Base-by-base conservation (phyloP, 2,329 filamentous ascomycete genomes). In the Verticillium longisporum region DNA sequence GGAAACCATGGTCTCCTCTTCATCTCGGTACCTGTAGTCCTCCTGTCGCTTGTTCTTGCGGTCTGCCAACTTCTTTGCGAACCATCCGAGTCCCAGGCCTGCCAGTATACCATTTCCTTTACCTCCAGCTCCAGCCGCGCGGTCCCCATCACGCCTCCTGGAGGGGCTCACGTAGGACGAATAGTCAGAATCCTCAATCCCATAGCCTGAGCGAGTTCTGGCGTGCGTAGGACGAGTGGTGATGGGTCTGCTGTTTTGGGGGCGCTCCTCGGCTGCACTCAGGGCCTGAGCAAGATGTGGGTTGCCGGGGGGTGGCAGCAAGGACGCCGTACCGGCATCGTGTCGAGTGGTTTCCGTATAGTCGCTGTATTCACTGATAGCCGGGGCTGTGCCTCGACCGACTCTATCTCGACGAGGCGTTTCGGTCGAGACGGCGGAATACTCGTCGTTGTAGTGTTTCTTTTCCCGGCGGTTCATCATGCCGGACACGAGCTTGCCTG, bases 21-120 rank as follows among this genome's bases (percentile, higher is more conserved):
- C 71, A 5, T 80, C 75, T 37, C 69, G 60, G 4, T 75, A 41
- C 7, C 77, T 74, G 45, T 81, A 75, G 34, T 80, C 79, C 57
- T 80, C 82, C 62, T 82, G 81, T 59, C 76, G 75, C 63, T 69
- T 77, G 62, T 76, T 70, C 58, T 76, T 76, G 66, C 85, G 75
- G 72, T 86, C 80, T 66, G 82, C 84, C 71, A 89, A 80, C 71
- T 85, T 84, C 75, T 83, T 88, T 6, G 84, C 83, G 56, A 92
- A 75, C 77, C 88, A 90, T 9, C 88, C 89, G 37, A 89, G 77
- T 1, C 88, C 88, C 32, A 91, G 73, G 1, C 87, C 79, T 9
- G 83, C 86, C 57, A 88, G 69, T 14, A 86, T 67, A 1, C 83
- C 83, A 65, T 88, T 85, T 26, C 80, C 81, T n/a, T 80, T 73